Conservation (phyloP, 257 asterid genomes). For the Petrea volubilis region DNA sequence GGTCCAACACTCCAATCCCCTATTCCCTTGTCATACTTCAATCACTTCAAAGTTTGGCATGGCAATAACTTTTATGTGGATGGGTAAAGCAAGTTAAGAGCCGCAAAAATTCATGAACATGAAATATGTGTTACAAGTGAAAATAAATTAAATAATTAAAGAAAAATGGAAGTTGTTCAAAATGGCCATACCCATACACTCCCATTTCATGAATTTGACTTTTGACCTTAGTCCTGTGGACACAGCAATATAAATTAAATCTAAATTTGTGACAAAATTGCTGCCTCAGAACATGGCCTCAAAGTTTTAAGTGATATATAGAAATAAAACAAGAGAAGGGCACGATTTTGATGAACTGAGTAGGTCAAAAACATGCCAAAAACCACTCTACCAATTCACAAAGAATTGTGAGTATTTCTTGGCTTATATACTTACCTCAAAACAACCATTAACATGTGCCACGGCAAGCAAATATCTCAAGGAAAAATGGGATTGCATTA, state of each 20-base stretch:
- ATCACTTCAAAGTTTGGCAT: no score
- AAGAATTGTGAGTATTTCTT: not conserved
- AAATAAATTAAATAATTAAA: not conserved
- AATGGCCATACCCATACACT: not conserved
- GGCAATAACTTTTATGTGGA: no score
- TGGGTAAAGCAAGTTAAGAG: no score
- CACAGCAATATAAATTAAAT: not conserved
- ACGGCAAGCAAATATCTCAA: not conserved
- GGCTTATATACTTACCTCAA: not conserved
- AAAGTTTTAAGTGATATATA: no score
- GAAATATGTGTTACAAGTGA: not conserved
- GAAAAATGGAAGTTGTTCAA: not conserved
- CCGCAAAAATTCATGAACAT: not conserved
- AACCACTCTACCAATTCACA: slow-evolving; percentile 19
- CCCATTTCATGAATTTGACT: slow-evolving; percentile 26
- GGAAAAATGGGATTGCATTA: slow-evolving; percentile 7
- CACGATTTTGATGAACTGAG: slow-evolving; percentile 25
- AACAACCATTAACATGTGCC: not conserved
- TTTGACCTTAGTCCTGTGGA: not conserved
- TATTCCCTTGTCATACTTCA: no score
- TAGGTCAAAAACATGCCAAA: slow-evolving; percentile 34
- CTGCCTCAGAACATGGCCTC: not conserved
- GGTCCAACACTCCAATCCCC: no score
- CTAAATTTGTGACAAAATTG: not conserved
- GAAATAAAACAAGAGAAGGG: not conserved